Base-by-base conservation (phyloP, 805 yeast genomes). In the Teunomyces pallodes region DNA sequence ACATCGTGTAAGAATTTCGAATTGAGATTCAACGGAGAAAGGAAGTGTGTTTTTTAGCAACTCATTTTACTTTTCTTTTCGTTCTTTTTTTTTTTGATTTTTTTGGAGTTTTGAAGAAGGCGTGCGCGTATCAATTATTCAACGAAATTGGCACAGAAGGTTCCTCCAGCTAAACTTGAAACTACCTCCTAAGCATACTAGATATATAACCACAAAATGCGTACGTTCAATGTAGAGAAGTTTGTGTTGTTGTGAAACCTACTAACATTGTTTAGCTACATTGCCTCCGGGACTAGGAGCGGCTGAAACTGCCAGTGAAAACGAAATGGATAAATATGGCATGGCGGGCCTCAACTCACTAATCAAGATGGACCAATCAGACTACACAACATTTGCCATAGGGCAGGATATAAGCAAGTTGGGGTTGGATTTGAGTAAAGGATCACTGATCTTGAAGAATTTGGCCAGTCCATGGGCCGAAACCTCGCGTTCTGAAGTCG, bases 391-490 rank as follows among this genome's bases (percentile, higher is more conserved):
- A 16, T 80, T 86, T 43, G 86, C 91, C 5, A 73, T 86, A 47
- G 96, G 96, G 8, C 82, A 83, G 26, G 96, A 90, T 60, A 67
- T 88, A 40, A 80, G 78, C 48, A 77, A 82, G 58, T 63, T 84
- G 30, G 94, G 92, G 1, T 67, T 87, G 36, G 84, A 85, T 55
- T 66, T 87, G 54, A 61, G 72, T 2, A 64, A 67, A 24, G 73
- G 70, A 36, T 69, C 67, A n/a, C 74, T 77, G 47, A 65, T 87
- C 30, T 75, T 87, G 27, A 73, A 78, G 54, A 81, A 84, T 6
- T 82, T 92, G 60, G 85, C 95, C 20, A 87, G 96, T 2, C 99
- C 99, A 9, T 92, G 99, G 98, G 77, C 87, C 35, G 98, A 94
- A 61, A 87, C 97, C 0, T 82, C 94, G 7, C 77, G 95, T 58